These are phyloP conservation scores for Ophiocordyceps unilateralis DNA, from an alignment of 2,329 filamentous ascomycete genomes.

Conservation along the genomic window DNA sequence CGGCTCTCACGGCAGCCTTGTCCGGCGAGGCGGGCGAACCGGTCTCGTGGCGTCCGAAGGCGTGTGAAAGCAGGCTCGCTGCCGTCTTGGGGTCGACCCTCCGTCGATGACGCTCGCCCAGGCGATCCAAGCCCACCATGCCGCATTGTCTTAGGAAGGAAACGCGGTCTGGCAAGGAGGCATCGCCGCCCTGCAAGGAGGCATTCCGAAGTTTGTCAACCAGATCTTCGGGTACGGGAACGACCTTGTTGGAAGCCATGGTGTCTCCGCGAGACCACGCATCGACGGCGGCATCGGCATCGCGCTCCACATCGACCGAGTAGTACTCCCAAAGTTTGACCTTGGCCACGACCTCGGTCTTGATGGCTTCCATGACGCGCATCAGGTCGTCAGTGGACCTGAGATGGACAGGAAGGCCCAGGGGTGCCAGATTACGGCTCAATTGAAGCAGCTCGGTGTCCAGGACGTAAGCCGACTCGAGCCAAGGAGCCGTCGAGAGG, in stretches of 20 bases:
- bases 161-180: constrained; percentile 31
- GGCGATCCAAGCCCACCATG: constrained; percentile 50
- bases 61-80: constrained; percentile 32
- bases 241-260: constrained; percentile 31
- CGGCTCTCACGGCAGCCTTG: constrained; percentile 30
- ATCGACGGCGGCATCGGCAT: constrained; percentile 50
- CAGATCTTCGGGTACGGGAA: constrained; percentile 12
- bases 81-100: constrained; percentile 50
- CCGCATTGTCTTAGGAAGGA: constrained; percentile 52
- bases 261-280: constrained; percentile 51
- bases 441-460: constrained; percentile 53
- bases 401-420: constrained; percentile 62
- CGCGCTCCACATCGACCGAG: constrained; percentile 58
- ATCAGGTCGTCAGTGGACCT: constrained; percentile 55
- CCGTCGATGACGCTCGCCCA: constrained; percentile 68
- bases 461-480: constrained; percentile 45
- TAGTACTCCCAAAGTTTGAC: constrained; percentile 91
- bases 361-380: constrained; percentile 69
- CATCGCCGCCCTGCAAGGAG: constrained; percentile 12
- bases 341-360: constrained; percentile 58
- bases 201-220: constrained; percentile 24
- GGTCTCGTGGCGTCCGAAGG: constrained; percentile 43
- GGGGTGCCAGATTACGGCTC: constrained; percentile 50
- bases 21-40: constrained; percentile 31
- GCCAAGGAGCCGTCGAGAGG: constrained; percentile 69